Percentiles rank a stretch among this genome's conserved stretches.
Evolutionary conservation across 176 grass and related monocot species (phyloP).

Genomic region (Oryza australiensis): DNA sequence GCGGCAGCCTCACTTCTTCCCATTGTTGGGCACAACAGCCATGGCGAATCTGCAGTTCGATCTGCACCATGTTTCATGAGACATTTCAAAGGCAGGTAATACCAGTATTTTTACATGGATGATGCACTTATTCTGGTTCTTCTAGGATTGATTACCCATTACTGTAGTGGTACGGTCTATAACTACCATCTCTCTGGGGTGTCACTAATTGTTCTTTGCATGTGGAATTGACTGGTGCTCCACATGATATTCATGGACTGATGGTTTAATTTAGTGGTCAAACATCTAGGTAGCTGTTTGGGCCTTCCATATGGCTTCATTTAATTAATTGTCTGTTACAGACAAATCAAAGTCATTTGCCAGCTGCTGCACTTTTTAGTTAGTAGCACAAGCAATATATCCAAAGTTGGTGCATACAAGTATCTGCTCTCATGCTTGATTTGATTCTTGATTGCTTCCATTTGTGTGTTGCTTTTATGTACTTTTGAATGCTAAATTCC

Average conservation of each 20-base stretch:
- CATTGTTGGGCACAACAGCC: constrained; percentile 42
- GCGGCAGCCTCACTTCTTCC: constrained; percentile 98
- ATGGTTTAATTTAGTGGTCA: background rate
- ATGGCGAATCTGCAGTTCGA: background rate
- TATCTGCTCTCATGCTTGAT: background rate
- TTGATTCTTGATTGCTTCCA: background rate
- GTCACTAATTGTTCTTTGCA: background rate
- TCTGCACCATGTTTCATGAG: background rate
- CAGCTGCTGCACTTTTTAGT: background rate
- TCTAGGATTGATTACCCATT: background rate
- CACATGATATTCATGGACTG: background rate
- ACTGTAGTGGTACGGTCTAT: background rate
- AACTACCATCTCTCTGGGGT: background rate
- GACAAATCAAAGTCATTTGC: background rate
- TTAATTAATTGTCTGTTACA: background rate
- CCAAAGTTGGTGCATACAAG: background rate
- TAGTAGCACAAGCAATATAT: background rate
- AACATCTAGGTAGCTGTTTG: background rate
- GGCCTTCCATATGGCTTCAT: background rate
- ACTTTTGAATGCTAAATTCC: background rate
- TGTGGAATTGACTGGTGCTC: background rate
- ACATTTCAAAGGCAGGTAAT: background rate
- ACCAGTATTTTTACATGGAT: background rate
- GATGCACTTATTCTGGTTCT: background rate
- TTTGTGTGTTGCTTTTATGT: background rate